A percentile compares a stretch with the other conserved stretches of the same genome.
Evolutionary conservation across 148 eudicot genomes (phyloP).

Genomic region (Rhododendron kiyosumense): DNA sequence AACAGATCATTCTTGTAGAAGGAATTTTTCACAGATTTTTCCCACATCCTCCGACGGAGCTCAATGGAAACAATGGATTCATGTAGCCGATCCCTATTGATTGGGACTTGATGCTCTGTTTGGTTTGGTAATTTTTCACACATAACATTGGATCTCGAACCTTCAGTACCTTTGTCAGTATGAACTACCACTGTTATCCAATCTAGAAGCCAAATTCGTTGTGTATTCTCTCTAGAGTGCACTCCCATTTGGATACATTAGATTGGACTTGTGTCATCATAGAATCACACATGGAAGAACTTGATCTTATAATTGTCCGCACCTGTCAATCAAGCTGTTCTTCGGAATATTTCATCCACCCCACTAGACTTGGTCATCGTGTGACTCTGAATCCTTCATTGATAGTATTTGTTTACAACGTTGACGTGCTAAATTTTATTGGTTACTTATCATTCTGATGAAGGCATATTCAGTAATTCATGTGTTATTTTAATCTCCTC

Average conservation of each 20-base stretch:
- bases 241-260: background rate
- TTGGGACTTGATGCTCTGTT: background rate
- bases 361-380: background rate
- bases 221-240: background rate
- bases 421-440: background rate
- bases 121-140: background rate
- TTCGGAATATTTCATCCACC: background rate
- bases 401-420: background rate
- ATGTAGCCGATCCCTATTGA: background rate
- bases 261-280: background rate
- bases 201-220: background rate
- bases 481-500: background rate
- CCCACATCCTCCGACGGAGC: background rate
- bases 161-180: background rate
- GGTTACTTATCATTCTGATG: background rate
- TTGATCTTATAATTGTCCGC: background rate
- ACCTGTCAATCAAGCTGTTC: background rate
- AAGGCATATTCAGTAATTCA: background rate
- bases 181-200: background rate
- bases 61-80: background rate
- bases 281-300: background rate
- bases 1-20: background rate
- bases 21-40: background rate
- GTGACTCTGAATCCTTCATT: background rate
- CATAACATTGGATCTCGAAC: background rate